Percentiles rank a stretch among this genome's conserved stretches.
phyloP scores from a whole-genome alignment of 495 filamentous ascomycete species.

The Penicillium nucicola region DNA sequence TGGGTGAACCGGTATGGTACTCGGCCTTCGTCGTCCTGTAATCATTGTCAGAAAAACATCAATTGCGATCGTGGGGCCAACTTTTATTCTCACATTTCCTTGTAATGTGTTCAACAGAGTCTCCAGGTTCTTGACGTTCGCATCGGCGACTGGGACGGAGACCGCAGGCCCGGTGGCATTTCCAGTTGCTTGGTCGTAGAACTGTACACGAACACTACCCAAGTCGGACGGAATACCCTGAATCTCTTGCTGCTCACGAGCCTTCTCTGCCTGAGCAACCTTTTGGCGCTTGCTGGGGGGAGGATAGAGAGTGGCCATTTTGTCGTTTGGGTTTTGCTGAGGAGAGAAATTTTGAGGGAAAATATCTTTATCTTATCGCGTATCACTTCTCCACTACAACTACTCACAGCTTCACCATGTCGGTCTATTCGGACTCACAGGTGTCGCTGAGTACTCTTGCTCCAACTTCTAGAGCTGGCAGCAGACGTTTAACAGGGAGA shows the following conservation, averaged over 20 bases:
- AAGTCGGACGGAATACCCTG: constrained; percentile 65
- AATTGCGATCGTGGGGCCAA: background rate
- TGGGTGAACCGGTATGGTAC: constrained; percentile 87
- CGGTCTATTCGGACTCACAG: background rate
- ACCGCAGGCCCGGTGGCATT: constrained; percentile 64
- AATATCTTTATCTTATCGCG: constrained; percentile 10
- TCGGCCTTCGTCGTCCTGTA: constrained; percentile 68
- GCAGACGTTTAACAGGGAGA: constrained; percentile 42
- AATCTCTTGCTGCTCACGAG: constrained; percentile 73
- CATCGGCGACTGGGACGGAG: constrained; percentile 79
- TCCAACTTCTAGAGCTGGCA: constrained; percentile 31
- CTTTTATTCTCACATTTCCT: constrained; percentile 60
- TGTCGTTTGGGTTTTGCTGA: constrained; percentile 13
- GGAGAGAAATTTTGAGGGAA: constrained; percentile 22
- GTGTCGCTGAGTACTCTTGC: constrained; percentile 16
- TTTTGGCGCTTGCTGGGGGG: constrained; percentile 91
- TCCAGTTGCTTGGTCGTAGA: constrained; percentile 80
- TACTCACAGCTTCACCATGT: background rate
- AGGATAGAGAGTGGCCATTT: constrained; percentile 85
- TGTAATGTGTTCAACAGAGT: constrained; percentile 86
- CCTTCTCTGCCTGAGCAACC: constrained; percentile 68
- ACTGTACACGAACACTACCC: constrained; percentile 79
- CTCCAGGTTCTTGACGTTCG: constrained; percentile 85
- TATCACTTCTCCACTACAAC: constrained; percentile 4
- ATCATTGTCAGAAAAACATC: background rate